Evolutionary conservation across 768 basidiomycete genomes (phyloP).

Genomic region (Lactarius hengduanensis): DNA sequence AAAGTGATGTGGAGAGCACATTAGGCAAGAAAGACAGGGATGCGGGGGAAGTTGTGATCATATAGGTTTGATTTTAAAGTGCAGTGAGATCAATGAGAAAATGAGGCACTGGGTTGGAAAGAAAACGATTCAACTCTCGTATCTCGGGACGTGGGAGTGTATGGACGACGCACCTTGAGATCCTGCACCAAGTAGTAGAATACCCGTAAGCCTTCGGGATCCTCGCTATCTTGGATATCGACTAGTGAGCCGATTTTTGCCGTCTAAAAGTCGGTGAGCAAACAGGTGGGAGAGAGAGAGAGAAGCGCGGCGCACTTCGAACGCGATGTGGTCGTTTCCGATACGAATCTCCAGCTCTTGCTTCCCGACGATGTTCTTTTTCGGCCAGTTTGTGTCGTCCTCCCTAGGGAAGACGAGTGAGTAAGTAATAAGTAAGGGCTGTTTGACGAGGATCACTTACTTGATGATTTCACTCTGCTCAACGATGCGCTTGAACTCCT

Average conservation of each 20-base stretch:
- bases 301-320: slow-evolving; percentile 64
- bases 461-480: slow-evolving; percentile 93
- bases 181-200: slow-evolving; percentile 99
- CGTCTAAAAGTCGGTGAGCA: slow-evolving; percentile 54
- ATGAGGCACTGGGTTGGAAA: slow-evolving; percentile 74
- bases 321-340: slow-evolving; percentile 94
- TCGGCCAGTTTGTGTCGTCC: slow-evolving; percentile 98
- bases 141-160: neutral
- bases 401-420: slow-evolving; percentile 55
- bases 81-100: slow-evolving; percentile 95
- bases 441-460: slow-evolving; percentile 39
- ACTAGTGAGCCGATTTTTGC: slow-evolving; percentile 97
- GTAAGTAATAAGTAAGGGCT: too few relatives aligned
- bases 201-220: slow-evolving; percentile 94
- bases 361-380: slow-evolving; percentile 98
- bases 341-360: slow-evolving; percentile 96
- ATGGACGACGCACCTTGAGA: slow-evolving; percentile 62
- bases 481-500: slow-evolving; percentile 93
- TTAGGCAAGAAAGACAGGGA: slow-evolving; percentile 3
- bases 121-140: neutral
- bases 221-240: slow-evolving; percentile 95
- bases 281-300: neutral
- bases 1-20: slow-evolving; percentile 3
- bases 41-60: slow-evolving; percentile 38
- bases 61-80: slow-evolving; percentile 99